Evolutionary conservation across 1,284 basidiomycete genomes (phyloP).

Genomic region (Omphalotus olearius): DNA sequence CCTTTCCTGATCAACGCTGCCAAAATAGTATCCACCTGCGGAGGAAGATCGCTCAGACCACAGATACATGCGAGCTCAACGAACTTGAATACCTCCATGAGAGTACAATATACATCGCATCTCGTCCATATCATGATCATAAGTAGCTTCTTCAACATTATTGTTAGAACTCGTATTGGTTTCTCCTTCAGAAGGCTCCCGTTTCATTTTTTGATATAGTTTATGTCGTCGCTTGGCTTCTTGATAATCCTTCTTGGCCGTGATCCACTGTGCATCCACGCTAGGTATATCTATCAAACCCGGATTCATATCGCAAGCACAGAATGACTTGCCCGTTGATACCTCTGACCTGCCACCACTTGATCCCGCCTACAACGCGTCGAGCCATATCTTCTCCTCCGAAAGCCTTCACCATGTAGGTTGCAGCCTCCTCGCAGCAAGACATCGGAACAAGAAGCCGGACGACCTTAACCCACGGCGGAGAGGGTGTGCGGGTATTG

Average conservation of each 20-base stretch:
- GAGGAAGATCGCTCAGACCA: constrained; percentile 2
- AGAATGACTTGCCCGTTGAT: constrained; percentile 52
- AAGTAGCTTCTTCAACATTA: constrained; percentile 28
- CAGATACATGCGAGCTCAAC: not conserved
- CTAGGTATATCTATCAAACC: constrained; percentile 31
- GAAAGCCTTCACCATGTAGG: constrained; percentile 72
- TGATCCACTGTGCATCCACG: constrained; percentile 90
- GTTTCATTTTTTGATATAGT: constrained; percentile 32
- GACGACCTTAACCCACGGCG: constrained; percentile 85
- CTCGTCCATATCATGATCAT: constrained; percentile 76
- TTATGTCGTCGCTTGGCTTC: constrained; percentile 55
- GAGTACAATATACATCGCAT: constrained; percentile 84
- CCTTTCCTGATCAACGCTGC: constrained; percentile 77
- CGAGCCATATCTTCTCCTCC: constrained; percentile 79
- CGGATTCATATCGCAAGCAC: not conserved
- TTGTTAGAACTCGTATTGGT: constrained; percentile 20
- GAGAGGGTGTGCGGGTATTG: constrained; percentile 82
- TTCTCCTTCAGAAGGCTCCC: constrained; percentile 20
- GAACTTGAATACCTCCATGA: constrained; percentile 60
- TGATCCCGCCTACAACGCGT: constrained; percentile 81
- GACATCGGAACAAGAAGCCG: constrained; percentile 71
- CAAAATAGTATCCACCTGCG: constrained; percentile 77
- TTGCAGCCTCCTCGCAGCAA: constrained; percentile 78
- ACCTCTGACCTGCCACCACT: constrained; percentile 97
- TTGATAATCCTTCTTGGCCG: constrained; percentile 67